Evolutionary conservation across 116 monocot species (phyloP).

Genomic region (Iris pallida): DNA sequence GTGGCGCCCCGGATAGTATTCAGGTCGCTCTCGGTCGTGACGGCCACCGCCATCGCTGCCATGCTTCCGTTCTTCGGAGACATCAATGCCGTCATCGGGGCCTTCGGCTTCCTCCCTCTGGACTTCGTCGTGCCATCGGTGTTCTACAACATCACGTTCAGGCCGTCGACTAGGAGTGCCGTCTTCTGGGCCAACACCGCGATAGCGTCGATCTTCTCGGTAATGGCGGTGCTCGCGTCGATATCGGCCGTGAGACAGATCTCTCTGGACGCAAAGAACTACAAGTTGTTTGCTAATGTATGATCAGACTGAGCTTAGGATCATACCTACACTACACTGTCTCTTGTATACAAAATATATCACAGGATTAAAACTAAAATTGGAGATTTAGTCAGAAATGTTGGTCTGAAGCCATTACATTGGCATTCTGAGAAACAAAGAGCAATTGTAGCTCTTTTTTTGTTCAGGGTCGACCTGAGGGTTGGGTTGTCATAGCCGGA

Average conservation of each 20-base stretch:
- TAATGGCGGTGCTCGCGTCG: slow-evolving; percentile 43
- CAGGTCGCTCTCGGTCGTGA: slow-evolving; percentile 52
- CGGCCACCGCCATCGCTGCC: slow-evolving; percentile 61
- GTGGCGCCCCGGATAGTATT: slow-evolving; percentile 61
- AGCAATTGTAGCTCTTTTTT: no score
- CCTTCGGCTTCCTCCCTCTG: slow-evolving; percentile 86
- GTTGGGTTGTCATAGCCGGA: no score
- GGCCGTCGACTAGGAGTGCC: slow-evolving; percentile 35
- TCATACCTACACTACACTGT: no score
- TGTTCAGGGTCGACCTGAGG: no score
- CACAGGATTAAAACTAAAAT: no score
- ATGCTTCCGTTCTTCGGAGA: slow-evolving; percentile 98
- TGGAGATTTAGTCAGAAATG: no score
- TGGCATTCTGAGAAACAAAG: no score
- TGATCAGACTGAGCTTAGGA: slow-evolving; percentile 5
- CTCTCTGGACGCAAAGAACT: slow-evolving; percentile 48
- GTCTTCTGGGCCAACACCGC: slow-evolving; percentile 69
- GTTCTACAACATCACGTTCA: slow-evolving; percentile 79
- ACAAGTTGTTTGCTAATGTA: slow-evolving; percentile 61
- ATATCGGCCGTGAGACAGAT: slow-evolving; percentile 57
- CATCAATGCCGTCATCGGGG: slow-evolving; percentile 81
- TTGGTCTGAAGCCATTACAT: no score
- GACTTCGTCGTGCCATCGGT: slow-evolving; percentile 78
- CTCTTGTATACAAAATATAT: no score
- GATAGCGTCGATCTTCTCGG: slow-evolving; percentile 54